Conservation (phyloP, 2,329 filamentous ascomycete species). For the Tricladium varicosporioides region DNA sequence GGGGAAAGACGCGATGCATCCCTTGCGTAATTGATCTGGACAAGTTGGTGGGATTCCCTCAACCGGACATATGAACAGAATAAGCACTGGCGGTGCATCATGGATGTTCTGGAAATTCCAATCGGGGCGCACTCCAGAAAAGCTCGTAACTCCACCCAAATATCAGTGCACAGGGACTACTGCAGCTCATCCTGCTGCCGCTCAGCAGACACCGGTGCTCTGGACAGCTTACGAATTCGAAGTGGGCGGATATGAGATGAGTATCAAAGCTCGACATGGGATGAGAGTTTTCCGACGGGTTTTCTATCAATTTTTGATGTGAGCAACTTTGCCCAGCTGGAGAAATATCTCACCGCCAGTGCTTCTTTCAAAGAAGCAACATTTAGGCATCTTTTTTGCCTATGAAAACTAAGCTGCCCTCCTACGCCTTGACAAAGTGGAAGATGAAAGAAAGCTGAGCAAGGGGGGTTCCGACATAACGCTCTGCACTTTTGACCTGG, state of each 20-base stretch:
- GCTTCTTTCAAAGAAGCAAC: background rate
- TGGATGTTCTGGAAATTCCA: conserved; percentile 22
- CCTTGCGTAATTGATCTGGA: conserved; percentile 20
- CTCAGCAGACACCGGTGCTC: conserved; percentile 23
- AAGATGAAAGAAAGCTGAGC: background rate
- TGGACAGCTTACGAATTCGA: conserved; percentile 21
- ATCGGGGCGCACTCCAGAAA: conserved; percentile 18
- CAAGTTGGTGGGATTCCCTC: background rate
- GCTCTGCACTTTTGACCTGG: background rate
- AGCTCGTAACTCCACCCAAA: conserved; percentile 16
- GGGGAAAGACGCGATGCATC: conserved; percentile 4
- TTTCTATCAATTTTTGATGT: background rate
- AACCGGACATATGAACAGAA: conserved; percentile 6
- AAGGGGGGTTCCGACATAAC: background rate
- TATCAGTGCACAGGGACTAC: conserved; percentile 27
- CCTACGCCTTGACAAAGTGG: background rate
- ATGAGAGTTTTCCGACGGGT: background rate
- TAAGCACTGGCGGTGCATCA: conserved; percentile 4
- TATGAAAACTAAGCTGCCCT: background rate
- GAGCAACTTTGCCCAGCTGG: background rate
- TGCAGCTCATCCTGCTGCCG: conserved; percentile 36
- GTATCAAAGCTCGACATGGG: background rate
- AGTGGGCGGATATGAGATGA: conserved; percentile 3
- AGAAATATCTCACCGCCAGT: background rate
- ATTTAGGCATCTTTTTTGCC: too few relatives aligned